Base-by-base conservation (phyloP, 352 stramenopile genomes). In the Phytophthora lateralis region DNA sequence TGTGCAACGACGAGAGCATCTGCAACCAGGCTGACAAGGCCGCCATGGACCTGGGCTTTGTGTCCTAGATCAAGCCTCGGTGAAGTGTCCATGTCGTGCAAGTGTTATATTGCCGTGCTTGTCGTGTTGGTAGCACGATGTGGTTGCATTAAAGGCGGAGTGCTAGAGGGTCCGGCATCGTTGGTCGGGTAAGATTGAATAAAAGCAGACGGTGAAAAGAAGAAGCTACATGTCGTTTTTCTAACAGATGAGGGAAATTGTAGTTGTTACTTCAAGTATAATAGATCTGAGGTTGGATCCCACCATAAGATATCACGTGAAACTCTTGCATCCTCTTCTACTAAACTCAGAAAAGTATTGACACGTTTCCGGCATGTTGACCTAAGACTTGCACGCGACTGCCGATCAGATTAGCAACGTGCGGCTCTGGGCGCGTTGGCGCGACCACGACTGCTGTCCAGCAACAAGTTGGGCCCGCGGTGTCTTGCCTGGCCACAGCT, bases 11-110 rank as follows among this genome's bases (percentile, higher is more conserved):
- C 59, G 63, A 78, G 17, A 79, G 81, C 15, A 92, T 94, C 52
- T 89, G 80, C 60, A 82, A 78, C 62, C 81, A 90, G 32, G 84
- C 85, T 2, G 85, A 92, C 74, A 88, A 91, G 69, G 85, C 85
- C 0, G 85, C 85, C 21, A 83, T 93, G 55, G 81, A 93, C 18
- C 55, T 95, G 39, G 85, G 85, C 20, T 95, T 95, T 60, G 82
- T 95, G 42, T 87, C 77, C 27, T 87, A 82, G 48, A 30, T 18
- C 20, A 46, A 52, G 43, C 30, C 12, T 42, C 20, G 11, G 17
- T 24, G 21, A 18, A 20, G 4, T 21, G 15, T 37, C 15, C n/a
- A 41, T 30, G 17, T 47, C 49, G 38, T 58, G 30, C 46, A 17
- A 12, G 41, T 69, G 58, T 57, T 48, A 51, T 61, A 56, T 61